Evolutionary conservation across 495 filamentous ascomycete genomes (phyloP), one percentile per base, ranked within the genome.

Genomic region (Choiromyces venosus): DNA sequence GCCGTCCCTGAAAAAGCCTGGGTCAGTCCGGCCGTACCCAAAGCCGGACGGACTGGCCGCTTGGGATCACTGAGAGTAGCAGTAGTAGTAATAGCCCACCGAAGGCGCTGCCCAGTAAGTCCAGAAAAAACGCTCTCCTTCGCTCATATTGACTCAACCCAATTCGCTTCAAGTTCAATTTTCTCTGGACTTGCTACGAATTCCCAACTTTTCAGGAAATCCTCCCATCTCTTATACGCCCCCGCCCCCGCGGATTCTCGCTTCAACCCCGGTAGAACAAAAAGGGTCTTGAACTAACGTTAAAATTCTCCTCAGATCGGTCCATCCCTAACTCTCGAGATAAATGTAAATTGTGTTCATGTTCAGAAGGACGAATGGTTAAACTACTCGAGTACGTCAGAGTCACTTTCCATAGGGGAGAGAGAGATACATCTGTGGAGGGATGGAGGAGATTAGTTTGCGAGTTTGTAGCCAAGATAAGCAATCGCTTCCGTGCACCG

Each of bases 71-170:
- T n/a, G n/a, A n/a, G n/a, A n/a, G 89, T 91, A 21, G 89, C 87
- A 66, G 91, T 86, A 42, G 85, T 85, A 9, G 89, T 88, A 67
- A 91, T 85, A 25, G 85, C 83, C 73, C 89, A 73, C 18, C 87
- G 87, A 64, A 92, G 85, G 19, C 83, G 83, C 76, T 82, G 83
- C 80, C 89, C 89, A 64, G 84, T 86, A 71, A 91, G 84, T 82
- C 89, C 89, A 80, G 87, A 86, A 78, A n/a, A 84, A 91, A 4
- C 12, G 10, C 25, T 33, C 25, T 61, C 10, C 52, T 61, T 61
- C 52, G 6, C 52, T 61, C 25, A 7, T 61, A 61, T 33, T 10
- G 52, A 29, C 12, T 33, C 4, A 61, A 5, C 16, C 4, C 25
- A 33, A 12, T 33, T 29, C 25, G 25, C 1, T 16, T 29, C 1